A percentile compares a stretch with the other conserved stretches of the same genome.
These are phyloP conservation scores for Fusarium algeriense DNA, from an alignment of 2,329 filamentous ascomycete species.

Conservation along the genomic window DNA sequence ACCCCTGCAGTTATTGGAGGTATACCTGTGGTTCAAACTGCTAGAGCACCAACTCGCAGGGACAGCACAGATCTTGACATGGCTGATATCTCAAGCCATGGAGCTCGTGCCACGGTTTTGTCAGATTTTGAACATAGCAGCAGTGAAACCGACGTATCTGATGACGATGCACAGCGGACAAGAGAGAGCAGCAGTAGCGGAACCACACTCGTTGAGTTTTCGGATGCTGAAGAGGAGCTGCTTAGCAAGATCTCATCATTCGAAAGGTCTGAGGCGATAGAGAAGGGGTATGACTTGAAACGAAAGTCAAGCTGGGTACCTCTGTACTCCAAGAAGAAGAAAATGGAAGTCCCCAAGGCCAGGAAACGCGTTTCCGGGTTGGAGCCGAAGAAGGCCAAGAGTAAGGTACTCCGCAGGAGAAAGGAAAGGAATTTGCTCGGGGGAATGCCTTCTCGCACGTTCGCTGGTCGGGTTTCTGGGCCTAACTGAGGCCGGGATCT, in stretches of 20 bases:
- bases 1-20: not conserved
- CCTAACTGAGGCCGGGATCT: not conserved
- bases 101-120: not conserved
- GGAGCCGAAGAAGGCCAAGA: not conserved
- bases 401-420: not conserved
- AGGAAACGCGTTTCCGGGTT: not conserved
- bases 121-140: constrained; percentile 1
- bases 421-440: not conserved
- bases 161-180: not conserved
- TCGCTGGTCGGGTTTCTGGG: not conserved
- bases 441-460: not conserved
- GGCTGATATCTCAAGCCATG: not conserved
- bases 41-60: not conserved
- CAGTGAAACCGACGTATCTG: constrained; percentile 10
- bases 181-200: constrained; percentile 22
- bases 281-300: constrained; percentile 18
- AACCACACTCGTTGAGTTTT: not conserved
- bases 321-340: constrained; percentile 10
- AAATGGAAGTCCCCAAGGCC: not conserved
- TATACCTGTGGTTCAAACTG: not conserved
- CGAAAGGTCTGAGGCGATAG: not conserved
- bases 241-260: not conserved
- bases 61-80: constrained; percentile 1
- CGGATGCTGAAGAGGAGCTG: not conserved
- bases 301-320: constrained; percentile 18